These are phyloP conservation scores for Geosmithia putterillii DNA, from an alignment of 2,329 filamentous ascomycete genomes.

Conservation along the genomic window DNA sequence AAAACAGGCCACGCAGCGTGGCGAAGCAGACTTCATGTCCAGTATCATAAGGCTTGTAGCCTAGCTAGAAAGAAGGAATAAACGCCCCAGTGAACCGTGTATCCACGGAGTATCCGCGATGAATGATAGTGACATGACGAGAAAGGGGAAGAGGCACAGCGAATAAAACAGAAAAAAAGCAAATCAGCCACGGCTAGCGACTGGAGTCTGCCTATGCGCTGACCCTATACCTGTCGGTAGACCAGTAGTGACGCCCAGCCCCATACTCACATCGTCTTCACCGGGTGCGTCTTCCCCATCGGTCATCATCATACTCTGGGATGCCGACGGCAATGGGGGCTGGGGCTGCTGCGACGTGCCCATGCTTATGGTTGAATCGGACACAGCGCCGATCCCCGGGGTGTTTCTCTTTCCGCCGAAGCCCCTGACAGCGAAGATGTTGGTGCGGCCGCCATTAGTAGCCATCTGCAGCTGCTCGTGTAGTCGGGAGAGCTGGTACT, in stretches of 20 bases:
- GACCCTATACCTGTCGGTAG: constrained; percentile 23
- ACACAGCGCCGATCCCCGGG: constrained; percentile 14
- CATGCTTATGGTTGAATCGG: too few species aligned
- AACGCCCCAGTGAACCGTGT: too few species aligned
- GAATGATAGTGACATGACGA: neutral
- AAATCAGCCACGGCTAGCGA: constrained; percentile 26
- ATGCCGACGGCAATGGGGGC: constrained; percentile 17
- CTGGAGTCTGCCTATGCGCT: constrained; percentile 31
- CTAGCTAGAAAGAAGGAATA: too few species aligned
- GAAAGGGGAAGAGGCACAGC: neutral
- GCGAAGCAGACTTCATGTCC: too few species aligned
- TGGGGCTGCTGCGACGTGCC: constrained; percentile 21
- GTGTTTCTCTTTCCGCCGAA: constrained; percentile 39
- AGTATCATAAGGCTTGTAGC: too few species aligned
- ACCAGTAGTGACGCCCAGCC: neutral
- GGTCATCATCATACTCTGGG: constrained; percentile 5
- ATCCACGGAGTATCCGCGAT: too few species aligned
- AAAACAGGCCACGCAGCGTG: too few species aligned
- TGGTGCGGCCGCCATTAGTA: constrained; percentile 51
- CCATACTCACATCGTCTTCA: constrained; percentile 34
- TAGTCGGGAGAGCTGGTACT: constrained; percentile 50
- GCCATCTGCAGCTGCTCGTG: constrained; percentile 55
- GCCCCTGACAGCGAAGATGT: constrained; percentile 40
- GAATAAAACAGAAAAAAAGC: too few species aligned
- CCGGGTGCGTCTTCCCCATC: constrained; percentile 44